phyloP scores from a whole-genome alignment of 768 basidiomycete species.

The Tricholoma hemisulphureum region DNA sequence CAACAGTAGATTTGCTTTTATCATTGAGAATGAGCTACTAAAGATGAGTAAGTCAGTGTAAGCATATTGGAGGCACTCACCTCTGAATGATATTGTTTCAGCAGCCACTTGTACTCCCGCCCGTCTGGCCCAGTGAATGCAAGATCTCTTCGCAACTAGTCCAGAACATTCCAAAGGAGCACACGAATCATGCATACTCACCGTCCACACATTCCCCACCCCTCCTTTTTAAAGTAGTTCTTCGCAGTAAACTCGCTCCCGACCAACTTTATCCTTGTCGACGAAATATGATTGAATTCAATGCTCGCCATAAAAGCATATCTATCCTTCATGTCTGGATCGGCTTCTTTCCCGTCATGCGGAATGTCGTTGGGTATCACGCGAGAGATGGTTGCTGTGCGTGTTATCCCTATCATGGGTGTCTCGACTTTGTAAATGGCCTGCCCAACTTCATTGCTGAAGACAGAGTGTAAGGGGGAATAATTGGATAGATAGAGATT shows the following conservation, averaged over 20 bases:
- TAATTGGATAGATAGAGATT: conserved; percentile 20
- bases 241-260: conserved; percentile 23
- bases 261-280: conserved; percentile 28
- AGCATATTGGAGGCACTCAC: too few species aligned
- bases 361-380: neutral
- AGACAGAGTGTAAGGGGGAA: conserved; percentile 19
- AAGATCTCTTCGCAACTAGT: conserved; percentile 12
- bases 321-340: conserved; percentile 24
- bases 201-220: conserved; percentile 21
- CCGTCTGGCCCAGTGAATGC: conserved; percentile 24
- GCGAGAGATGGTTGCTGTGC: conserved; percentile 4
- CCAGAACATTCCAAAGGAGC: neutral
- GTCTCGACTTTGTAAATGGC: conserved; percentile 19
- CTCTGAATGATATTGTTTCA: conserved; percentile 1
- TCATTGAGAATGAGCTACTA: conserved; percentile 1
- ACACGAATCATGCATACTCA: conserved; percentile 1
- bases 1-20: neutral
- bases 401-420: conserved; percentile 20
- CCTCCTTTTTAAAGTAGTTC: conserved; percentile 23
- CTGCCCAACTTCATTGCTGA: conserved; percentile 19
- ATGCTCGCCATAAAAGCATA: conserved; percentile 33
- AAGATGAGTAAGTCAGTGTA: too few species aligned
- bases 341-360: neutral
- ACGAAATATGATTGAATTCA: conserved; percentile 29
- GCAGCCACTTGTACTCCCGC: conserved; percentile 2